These are phyloP conservation scores for Pseudohalonectria lignicola DNA, from an alignment of 2,329 filamentous ascomycete genomes.

Conservation along the genomic window DNA sequence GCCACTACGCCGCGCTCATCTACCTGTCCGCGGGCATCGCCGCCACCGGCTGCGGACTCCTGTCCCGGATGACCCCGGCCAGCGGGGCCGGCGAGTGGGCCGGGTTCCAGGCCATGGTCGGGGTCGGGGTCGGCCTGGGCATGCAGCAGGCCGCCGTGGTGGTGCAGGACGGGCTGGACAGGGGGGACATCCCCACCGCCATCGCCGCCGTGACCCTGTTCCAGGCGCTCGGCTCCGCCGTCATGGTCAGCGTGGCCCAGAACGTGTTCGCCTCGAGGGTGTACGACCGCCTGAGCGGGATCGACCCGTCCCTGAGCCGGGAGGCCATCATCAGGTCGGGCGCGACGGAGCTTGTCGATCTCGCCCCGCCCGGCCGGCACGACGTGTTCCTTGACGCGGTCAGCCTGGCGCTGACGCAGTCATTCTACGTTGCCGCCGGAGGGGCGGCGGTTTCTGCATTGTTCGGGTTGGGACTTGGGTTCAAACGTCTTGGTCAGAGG, in stretches of 20 bases:
- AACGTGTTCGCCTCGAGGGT: constrained; percentile 26
- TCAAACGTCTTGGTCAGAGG: too few relatives aligned
- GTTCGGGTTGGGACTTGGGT: too few relatives aligned
- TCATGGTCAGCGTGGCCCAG: constrained; percentile 27
- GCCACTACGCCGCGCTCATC: not conserved
- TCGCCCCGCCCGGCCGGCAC: too few relatives aligned
- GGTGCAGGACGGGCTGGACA: not conserved
- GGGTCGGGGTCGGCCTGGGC: constrained; percentile 23
- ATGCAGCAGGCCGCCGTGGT: constrained; percentile 29
- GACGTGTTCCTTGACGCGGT: too few relatives aligned
- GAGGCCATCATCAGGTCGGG: constrained; percentile 1
- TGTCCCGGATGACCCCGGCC: constrained; percentile 21
- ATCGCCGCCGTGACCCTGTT: constrained; percentile 25
- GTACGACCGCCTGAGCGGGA: constrained; percentile 13
- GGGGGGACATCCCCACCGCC: constrained; percentile 17
- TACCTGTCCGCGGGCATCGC: not conserved
- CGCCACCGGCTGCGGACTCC: constrained; percentile 23
- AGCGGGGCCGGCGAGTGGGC: constrained; percentile 16
- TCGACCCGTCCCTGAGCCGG: not conserved
- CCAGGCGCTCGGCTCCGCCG: constrained; percentile 26
- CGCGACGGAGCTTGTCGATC: not conserved
- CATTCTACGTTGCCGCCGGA: too few relatives aligned
- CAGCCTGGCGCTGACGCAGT: too few relatives aligned
- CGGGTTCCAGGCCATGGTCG: constrained; percentile 26
- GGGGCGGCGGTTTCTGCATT: too few relatives aligned